Evolutionary conservation across 192 early-diverging fungal genomes (phyloP), one percentile per base, ranked within the genome.

Genomic region (Backusella mclennaniae): DNA sequence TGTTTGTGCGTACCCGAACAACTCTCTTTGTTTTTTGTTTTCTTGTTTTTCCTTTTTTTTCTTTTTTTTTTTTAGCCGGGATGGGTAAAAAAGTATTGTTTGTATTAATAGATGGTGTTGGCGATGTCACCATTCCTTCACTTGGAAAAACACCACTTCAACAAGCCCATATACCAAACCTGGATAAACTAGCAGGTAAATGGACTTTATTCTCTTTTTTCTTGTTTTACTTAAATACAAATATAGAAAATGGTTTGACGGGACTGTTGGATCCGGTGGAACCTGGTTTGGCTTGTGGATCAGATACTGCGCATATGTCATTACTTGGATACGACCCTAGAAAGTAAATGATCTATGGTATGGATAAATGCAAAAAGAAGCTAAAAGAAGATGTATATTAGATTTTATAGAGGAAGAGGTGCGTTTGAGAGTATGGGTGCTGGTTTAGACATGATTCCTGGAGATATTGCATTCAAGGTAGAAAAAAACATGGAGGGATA

Each of bases 361-460:
- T 23, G 33, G 6, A 21, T 15, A 11, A 33, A 49, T 63, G 52
- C 17, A 68, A 5, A 68, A 38, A 39, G 1, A 1, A 26, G 8
- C 17, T 31, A 0, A 63, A 21, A 33, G 3, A 11, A 33, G 17
- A 53, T 36, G 4, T 35, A 39, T 12, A 12, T 14, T 31, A 82
- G 80, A 23, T 72, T 71, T 75, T 82, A 82, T 71, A 67, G 76
- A 41, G 80, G 80, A 29, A 72, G 80, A 66, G 80, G 80, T 35
- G 80, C 80, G 9, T 82, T 82, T 75, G 80, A 82, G 38, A 71
- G 71, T 31, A 82, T 82, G 80, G 80, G 80, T 15, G 80, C 80
- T 15, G 80, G 80, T 6, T 29, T 82, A 19, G 67, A 73, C 29
- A 82, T 82, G 80, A 70, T 72, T 21, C 80, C 76, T n/a, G 80